Conservation (phyloP, 768 basidiomycete species). For the Gymnopilus junonius region DNA sequence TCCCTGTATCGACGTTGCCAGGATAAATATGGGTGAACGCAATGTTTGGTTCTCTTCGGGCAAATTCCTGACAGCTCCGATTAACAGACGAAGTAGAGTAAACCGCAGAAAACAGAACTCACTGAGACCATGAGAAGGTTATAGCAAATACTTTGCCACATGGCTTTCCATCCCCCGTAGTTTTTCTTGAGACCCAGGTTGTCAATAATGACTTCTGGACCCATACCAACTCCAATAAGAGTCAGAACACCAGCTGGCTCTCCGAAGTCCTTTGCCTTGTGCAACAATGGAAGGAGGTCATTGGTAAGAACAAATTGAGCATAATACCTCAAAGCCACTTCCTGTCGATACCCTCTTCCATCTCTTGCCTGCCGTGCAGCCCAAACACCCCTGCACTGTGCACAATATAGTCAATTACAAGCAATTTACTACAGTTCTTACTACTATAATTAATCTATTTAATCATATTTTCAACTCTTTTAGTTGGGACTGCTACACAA, state of each 20-base stretch:
- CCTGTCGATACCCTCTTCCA: constrained; percentile 46
- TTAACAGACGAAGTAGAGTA: neutral
- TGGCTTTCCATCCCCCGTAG: constrained; percentile 30
- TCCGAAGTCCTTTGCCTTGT: constrained; percentile 35
- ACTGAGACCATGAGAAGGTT: constrained; percentile 44
- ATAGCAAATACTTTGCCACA: constrained; percentile 33
- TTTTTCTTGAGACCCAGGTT: constrained; percentile 44
- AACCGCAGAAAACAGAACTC: neutral
- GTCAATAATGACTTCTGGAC: constrained; percentile 35
- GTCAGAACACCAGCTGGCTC: constrained; percentile 45
- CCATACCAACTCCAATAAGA: constrained; percentile 34
- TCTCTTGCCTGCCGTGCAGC: constrained; percentile 37
- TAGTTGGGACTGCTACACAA: too few species aligned
- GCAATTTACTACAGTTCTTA: too few species aligned
- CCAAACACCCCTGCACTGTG: constrained; percentile 38
- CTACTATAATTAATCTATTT: too few species aligned
- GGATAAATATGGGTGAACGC: constrained; percentile 49
- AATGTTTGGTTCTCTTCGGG: constrained; percentile 42
- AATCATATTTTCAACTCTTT: too few species aligned
- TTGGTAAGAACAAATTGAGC: constrained; percentile 41
- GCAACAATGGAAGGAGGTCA: constrained; percentile 41
- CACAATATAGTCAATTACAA: constrained; percentile 48
- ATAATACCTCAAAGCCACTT: constrained; percentile 46
- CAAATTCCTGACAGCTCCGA: constrained; percentile 34
- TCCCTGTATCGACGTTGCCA: constrained; percentile 40